A percentile compares a stretch with the other conserved stretches of the same genome.
Evolutionary conservation across 305 asterid genomes (phyloP).

Genomic region (Ilex paraguariensis): DNA sequence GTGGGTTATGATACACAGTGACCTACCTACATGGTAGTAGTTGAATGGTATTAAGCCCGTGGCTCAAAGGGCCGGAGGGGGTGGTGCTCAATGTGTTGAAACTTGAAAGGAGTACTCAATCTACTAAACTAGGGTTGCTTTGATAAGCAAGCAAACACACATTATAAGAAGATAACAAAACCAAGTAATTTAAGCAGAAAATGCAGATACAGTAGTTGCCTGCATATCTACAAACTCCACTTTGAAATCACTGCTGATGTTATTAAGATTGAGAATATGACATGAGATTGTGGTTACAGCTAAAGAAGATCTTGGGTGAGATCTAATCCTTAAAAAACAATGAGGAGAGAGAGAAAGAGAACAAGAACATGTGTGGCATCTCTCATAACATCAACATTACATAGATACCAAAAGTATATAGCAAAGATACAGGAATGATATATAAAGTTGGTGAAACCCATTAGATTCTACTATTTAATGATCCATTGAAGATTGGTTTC

Average conservation of each 20-base stretch:
- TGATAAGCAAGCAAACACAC: conserved; percentile 9
- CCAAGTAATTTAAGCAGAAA: conserved; percentile 6
- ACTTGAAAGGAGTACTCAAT: not conserved
- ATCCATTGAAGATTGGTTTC: conserved; percentile 32
- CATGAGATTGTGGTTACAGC: conserved; percentile 36
- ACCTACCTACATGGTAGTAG: conserved; percentile 27
- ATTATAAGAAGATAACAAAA: conserved; percentile 9
- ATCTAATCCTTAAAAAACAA: conserved; percentile 30
- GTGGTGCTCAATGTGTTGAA: conserved; percentile 44
- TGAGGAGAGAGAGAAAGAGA: conserved; percentile 7
- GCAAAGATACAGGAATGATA: conserved; percentile 43
- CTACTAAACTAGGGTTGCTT: conserved; percentile 2
- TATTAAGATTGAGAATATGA: conserved; percentile 45
- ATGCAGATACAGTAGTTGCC: conserved; percentile 41
- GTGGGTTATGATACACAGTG: conserved; percentile 26
- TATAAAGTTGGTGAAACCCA: conserved; percentile 29
- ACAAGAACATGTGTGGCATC: conserved; percentile 3
- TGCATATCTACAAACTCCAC: conserved; percentile 34
- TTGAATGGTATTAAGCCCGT: conserved; percentile 31
- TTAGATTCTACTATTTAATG: conserved; percentile 37
- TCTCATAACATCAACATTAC: conserved; percentile 10
- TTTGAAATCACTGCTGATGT: conserved; percentile 40
- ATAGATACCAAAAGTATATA: conserved; percentile 35
- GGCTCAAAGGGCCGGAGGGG: conserved; percentile 48
- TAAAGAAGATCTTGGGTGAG: conserved; percentile 62